A percentile compares a stretch with the other conserved stretches of the same genome.
These are phyloP conservation scores for Glarea lozoyensis DNA, from an alignment of 495 filamentous ascomycete genomes.

Conservation along the genomic window DNA sequence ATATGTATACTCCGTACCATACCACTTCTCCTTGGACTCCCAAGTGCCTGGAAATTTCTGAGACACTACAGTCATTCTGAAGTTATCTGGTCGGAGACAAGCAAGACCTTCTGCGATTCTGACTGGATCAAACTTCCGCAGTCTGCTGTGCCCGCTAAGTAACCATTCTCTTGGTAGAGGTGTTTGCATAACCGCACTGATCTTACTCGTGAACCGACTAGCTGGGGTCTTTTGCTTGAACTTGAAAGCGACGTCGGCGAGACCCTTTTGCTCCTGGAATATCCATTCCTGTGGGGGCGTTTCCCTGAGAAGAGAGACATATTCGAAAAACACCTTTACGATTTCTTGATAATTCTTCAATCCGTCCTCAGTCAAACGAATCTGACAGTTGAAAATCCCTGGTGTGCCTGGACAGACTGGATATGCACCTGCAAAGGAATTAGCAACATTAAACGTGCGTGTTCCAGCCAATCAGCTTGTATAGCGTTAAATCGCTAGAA, in stretches of 20 bases:
- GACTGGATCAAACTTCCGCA: slow-evolving; percentile 70
- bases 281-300: slow-evolving; percentile 85
- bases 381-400: slow-evolving; percentile 65
- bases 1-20: slow-evolving; percentile 85
- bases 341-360: slow-evolving; percentile 79
- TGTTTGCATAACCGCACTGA: slow-evolving; percentile 83
- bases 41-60: slow-evolving; percentile 77
- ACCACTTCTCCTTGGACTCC: slow-evolving; percentile 92
- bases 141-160: slow-evolving; percentile 58
- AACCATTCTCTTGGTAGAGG: slow-evolving; percentile 78
- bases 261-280: slow-evolving; percentile 78
- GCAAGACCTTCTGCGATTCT: slow-evolving; percentile 66
- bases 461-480: too few relatives aligned
- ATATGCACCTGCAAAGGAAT: slow-evolving; percentile 44
- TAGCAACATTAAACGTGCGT: not conserved
- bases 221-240: slow-evolving; percentile 91
- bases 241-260: slow-evolving; percentile 87
- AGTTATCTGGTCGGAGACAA: slow-evolving; percentile 81
- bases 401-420: slow-evolving; percentile 75
- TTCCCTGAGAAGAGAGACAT: slow-evolving; percentile 79
- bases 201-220: slow-evolving; percentile 74
- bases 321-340: slow-evolving; percentile 84
- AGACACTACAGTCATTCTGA: slow-evolving; percentile 71
- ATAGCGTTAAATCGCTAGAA: too few relatives aligned
- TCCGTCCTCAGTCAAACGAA: slow-evolving; percentile 77